Base-by-base conservation (phyloP, 129 eudicot genomes). In the Lactuca saligna region DNA sequence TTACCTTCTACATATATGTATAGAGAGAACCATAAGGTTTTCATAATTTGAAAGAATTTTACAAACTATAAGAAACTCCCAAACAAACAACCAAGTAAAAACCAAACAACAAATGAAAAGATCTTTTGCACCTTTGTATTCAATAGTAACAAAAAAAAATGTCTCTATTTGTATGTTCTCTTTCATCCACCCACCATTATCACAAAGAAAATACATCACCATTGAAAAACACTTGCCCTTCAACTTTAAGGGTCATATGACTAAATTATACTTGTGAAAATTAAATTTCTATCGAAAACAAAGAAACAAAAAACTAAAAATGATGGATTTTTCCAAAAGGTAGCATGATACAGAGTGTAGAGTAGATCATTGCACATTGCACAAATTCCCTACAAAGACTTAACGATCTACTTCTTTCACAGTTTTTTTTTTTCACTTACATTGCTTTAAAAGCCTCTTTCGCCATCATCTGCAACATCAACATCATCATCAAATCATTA, bases 341-440 rank as follows among this genome's bases (percentile, higher is more conserved):
- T 80, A 55, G 80, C 94, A 89, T 86, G 65, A 69, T 89, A 86
- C 94, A 86, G 51, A 76, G 85, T 78, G 29, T 25, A 25, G 29
- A 37, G 81, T 67, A 74, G 80, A 85, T 74, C 87, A 69, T 61
- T 69, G 80, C 74, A 70, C 87, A 69, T 59, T 68, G 77, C 73
- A 69, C 59, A 70, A 66, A 82, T 72, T 64, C 79, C 83, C 70
- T 74, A 78, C 74, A 57, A 50, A 51, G 35, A 67, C 65, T 77
- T 77, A 71, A 57, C 53, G 65, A 77, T 77, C 87, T 77, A 80
- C 81, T 69, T 74, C 66, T 63, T 70, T 70, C 73, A 63, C 77
- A 75, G 12, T 41, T 4, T 46, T 46, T 46, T 46, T 46, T 46
- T 44, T 76, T 42, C 58, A 68, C 81, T 70, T 74, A 71, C 72